These are phyloP conservation scores for Begonia peltatifolia DNA, from an alignment of 306 rosid genomes.

Conservation along the genomic window DNA sequence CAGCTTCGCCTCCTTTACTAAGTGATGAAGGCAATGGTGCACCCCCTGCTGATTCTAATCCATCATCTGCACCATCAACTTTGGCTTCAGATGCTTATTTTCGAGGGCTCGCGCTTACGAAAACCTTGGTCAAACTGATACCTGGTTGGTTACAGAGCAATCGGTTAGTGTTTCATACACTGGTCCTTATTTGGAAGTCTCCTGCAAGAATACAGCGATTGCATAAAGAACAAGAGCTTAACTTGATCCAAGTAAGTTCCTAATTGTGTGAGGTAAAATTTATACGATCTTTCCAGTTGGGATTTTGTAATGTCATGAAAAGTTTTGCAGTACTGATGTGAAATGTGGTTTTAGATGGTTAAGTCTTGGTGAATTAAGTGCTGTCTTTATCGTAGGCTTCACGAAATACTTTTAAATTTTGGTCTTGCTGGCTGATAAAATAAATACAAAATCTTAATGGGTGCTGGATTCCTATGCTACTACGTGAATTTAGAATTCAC, in stretches of 20 bases:
- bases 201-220: slow-evolving; percentile 75
- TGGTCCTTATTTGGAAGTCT: slow-evolving; percentile 91
- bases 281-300: not conserved
- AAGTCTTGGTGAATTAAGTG: no score
- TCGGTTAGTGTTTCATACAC: slow-evolving; percentile 70
- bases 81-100: slow-evolving; percentile 73
- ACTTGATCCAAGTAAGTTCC: slow-evolving; percentile 71
- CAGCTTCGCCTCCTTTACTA: slow-evolving; percentile 39
- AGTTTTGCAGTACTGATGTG: not conserved
- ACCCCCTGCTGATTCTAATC: slow-evolving; percentile 41
- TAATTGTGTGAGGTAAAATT: not conserved
- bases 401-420: no score
- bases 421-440: no score
- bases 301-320: not conserved
- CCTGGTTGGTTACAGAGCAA: slow-evolving; percentile 91
- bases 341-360: no score
- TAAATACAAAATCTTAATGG: no score
- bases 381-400: no score
- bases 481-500: no score
- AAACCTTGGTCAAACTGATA: slow-evolving; percentile 76
- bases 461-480: no score
- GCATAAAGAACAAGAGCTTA: slow-evolving; percentile 88
- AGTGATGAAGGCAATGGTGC: slow-evolving; percentile 60
- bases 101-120: slow-evolving; percentile 81
- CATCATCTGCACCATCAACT: slow-evolving; percentile 33